These are phyloP conservation scores for Fusarium metavorans DNA, from an alignment of 2,329 filamentous ascomycete species.

Conservation along the genomic window DNA sequence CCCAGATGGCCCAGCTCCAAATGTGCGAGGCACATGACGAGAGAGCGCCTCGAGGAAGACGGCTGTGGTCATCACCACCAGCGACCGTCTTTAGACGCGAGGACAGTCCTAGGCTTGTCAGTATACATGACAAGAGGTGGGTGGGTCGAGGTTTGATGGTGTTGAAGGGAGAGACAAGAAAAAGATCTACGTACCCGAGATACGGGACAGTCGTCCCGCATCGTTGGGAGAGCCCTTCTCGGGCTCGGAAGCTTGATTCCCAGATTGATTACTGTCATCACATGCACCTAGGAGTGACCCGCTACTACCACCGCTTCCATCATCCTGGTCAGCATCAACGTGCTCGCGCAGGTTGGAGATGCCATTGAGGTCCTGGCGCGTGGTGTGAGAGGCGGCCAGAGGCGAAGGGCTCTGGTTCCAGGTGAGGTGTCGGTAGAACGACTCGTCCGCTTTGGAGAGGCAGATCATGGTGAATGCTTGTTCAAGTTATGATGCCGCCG, in stretches of 20 bases:
- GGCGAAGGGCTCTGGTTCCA: conserved; percentile 67
- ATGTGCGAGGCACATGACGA: conserved; percentile 47
- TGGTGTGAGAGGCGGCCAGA: conserved; percentile 62
- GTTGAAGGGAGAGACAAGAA: not conserved
- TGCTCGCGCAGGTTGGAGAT: conserved; percentile 63
- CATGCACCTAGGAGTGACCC: conserved; percentile 35
- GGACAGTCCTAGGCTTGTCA: conserved; percentile 41
- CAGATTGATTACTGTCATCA: conserved; percentile 43
- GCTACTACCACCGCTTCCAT: conserved; percentile 43
- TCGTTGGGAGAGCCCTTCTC: conserved; percentile 28
- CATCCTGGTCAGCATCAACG: conserved; percentile 52
- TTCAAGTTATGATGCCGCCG: not conserved
- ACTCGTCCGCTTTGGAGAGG: conserved; percentile 66
- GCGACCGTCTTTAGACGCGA: conserved; percentile 47
- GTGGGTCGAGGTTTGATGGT: conserved; percentile 3
- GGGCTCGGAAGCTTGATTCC: conserved; percentile 33
- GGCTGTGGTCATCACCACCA: conserved; percentile 57
- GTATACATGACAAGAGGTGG: not conserved
- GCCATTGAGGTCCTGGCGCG: conserved; percentile 67
- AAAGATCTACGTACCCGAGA: conserved; percentile 39
- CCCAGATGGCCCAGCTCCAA: conserved; percentile 57
- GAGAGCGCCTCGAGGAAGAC: conserved; percentile 47
- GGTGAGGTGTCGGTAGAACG: conserved; percentile 58
- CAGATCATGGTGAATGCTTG: conserved; percentile 58
- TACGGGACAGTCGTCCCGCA: conserved; percentile 48